These are phyloP conservation scores for Phytopythium cucurbitacearum DNA, from an alignment of 352 stramenopile species.

Conservation along the genomic window DNA sequence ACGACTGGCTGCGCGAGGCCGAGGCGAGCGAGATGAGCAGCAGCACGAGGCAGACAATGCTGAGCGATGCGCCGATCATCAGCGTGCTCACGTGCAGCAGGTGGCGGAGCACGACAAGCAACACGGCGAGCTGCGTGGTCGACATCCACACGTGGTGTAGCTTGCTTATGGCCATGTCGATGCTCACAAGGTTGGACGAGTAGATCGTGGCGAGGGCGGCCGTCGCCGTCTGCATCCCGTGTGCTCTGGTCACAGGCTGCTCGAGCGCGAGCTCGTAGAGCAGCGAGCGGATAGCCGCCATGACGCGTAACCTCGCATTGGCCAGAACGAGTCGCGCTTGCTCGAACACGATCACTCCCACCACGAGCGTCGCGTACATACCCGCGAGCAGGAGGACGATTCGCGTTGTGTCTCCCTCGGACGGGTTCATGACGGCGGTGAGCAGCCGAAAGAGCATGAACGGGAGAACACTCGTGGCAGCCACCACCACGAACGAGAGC, in stretches of 20 bases:
- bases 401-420: constrained; percentile 6
- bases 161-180: constrained; percentile 24
- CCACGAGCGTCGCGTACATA: constrained; percentile 21
- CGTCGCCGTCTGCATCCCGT: constrained; percentile 27
- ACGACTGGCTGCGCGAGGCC: constrained; percentile 18
- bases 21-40: constrained; percentile 21
- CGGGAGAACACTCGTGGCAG: constrained; percentile 15
- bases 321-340: constrained; percentile 31
- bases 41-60: constrained; percentile 17
- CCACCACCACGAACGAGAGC: constrained; percentile 15
- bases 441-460: constrained; percentile 29
- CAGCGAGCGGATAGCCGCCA: constrained; percentile 28
- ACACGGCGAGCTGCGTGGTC: constrained; percentile 19
- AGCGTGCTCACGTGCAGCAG: constrained; percentile 21
- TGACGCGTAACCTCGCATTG: constrained; percentile 22
- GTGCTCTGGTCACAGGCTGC: constrained; percentile 13
- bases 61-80: constrained; percentile 20
- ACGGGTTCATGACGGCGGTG: constrained; percentile 17
- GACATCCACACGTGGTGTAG: constrained; percentile 34
- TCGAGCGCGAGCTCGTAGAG: constrained; percentile 36
- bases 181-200: constrained; percentile 29
- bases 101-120: constrained; percentile 22
- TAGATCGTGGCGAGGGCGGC: constrained; percentile 35
- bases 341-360: constrained; percentile 23
- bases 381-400: constrained; percentile 25